Conservation (phyloP, 2,329 filamentous ascomycete genomes). For the Fusarium subtropicale region DNA sequence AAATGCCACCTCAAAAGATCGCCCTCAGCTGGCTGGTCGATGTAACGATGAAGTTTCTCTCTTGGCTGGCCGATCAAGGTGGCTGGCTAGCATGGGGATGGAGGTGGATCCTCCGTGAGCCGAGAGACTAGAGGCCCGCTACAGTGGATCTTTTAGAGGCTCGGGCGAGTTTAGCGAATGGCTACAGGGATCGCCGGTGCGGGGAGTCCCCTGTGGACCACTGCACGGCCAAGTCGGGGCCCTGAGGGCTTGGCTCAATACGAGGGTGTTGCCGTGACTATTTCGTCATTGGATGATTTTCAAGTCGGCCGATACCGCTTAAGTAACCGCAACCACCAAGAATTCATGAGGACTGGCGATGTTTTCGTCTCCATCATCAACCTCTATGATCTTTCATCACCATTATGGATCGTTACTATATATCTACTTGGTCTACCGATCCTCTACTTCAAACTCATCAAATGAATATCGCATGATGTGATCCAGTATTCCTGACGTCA, state of each 20-base stretch:
- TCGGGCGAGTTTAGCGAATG: slow-evolving; percentile 27
- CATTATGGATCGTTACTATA: too few species aligned
- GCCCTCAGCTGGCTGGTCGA: slow-evolving; percentile 22
- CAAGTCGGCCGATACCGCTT: slow-evolving; percentile 22
- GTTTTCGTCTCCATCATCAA: not conserved
- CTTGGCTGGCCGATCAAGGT: slow-evolving; percentile 23
- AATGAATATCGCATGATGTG: slow-evolving; percentile 33
- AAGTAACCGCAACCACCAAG: not conserved
- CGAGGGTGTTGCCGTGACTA: slow-evolving; percentile 33
- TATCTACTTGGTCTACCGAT: not conserved
- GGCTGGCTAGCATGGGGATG: slow-evolving; percentile 24
- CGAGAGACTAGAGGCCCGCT: slow-evolving; percentile 13
- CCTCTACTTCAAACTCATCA: not conserved
- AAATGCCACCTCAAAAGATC: slow-evolving; percentile 29
- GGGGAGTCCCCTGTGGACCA: slow-evolving; percentile 39
- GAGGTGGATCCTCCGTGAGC: slow-evolving; percentile 22
- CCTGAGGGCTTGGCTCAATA: slow-evolving; percentile 26
- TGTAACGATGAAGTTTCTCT: slow-evolving; percentile 34
- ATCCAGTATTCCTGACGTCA: slow-evolving; percentile 31
- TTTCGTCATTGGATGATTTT: slow-evolving; percentile 34
- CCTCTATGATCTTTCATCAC: not conserved
- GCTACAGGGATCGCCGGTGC: slow-evolving; percentile 37
- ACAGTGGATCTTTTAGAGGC: slow-evolving; percentile 8
- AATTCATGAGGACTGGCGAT: slow-evolving; percentile 2
- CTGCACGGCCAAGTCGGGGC: slow-evolving; percentile 29